Evolutionary conservation across 2,329 filamentous ascomycete species (phyloP).

Genomic region (Pseudocercospora pini-densiflorae): DNA sequence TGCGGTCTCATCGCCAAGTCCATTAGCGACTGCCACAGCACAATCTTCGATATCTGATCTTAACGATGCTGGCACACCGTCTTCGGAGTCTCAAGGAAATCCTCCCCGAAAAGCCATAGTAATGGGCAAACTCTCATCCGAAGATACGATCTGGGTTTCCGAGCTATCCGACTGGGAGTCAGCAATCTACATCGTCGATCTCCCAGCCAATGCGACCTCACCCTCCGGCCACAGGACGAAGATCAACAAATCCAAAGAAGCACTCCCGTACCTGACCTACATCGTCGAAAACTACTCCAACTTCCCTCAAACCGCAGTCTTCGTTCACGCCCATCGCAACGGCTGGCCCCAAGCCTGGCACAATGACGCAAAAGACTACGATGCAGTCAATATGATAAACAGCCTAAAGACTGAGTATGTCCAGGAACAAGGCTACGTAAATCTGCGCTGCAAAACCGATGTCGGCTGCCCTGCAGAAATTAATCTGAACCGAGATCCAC

Average conservation of each 20-base stretch:
- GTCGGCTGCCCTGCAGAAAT: constrained; percentile 35
- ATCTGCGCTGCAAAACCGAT: constrained; percentile 33
- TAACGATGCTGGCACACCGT: background rate
- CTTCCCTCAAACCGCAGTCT: constrained; percentile 36
- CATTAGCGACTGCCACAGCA: background rate
- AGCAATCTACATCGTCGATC: constrained; percentile 51
- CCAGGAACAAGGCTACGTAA: constrained; percentile 33
- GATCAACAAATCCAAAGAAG: constrained; percentile 51
- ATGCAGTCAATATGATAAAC: constrained; percentile 34
- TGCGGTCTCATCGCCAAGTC: background rate
- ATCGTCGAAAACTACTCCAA: constrained; percentile 51
- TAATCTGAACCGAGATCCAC: constrained; percentile 27
- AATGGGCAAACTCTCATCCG: constrained; percentile 50
- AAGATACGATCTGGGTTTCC: constrained; percentile 52
- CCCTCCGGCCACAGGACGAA: constrained; percentile 26
- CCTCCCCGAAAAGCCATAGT: constrained; percentile 37
- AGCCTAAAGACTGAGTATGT: constrained; percentile 30
- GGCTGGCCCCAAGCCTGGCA: constrained; percentile 36
- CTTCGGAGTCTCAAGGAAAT: background rate
- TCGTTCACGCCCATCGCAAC: constrained; percentile 37
- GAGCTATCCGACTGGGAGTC: constrained; percentile 54
- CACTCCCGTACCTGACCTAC: constrained; percentile 54
- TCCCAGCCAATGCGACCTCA: constrained; percentile 34
- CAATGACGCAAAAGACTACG: constrained; percentile 34
- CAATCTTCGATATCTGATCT: background rate